phyloP scores from a whole-genome alignment of 441 rosid genomes.

The Theobroma grandiflorum region DNA sequence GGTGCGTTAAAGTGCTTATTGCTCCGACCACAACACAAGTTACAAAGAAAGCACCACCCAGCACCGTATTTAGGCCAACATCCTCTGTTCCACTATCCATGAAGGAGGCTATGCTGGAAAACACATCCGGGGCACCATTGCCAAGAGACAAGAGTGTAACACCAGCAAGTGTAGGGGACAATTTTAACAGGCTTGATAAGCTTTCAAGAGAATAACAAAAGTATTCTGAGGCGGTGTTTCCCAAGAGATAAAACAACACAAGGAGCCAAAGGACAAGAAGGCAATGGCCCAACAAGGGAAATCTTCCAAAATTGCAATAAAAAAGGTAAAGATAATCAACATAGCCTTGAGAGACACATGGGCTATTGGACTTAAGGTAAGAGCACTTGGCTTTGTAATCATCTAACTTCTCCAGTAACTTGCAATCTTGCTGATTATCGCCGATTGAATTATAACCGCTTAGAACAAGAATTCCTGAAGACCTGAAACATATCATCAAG shows the following conservation, averaged over 20 bases:
- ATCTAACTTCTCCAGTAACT: slow-evolving; percentile 37
- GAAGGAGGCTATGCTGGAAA: slow-evolving; percentile 76
- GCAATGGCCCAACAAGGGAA: slow-evolving; percentile 55
- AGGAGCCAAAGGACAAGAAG: slow-evolving; percentile 70
- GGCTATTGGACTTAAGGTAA: slow-evolving; percentile 49
- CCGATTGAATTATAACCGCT: slow-evolving; percentile 18
- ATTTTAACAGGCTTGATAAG: slow-evolving; percentile 61
- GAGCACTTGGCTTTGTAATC: slow-evolving; percentile 55
- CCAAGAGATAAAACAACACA: slow-evolving; percentile 76
- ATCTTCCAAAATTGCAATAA: slow-evolving; percentile 65
- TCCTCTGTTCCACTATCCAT: slow-evolving; percentile 62
- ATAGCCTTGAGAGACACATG: slow-evolving; percentile 71
- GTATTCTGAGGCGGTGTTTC: slow-evolving; percentile 88
- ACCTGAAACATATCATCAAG: slow-evolving; percentile 32
- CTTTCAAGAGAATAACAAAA: slow-evolving; percentile 81
- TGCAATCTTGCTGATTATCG: slow-evolving; percentile 38
- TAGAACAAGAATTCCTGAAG: slow-evolving; percentile 29
- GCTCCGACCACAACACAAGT: slow-evolving; percentile 78
- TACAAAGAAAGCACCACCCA: slow-evolving; percentile 80
- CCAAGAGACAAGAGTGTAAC: slow-evolving; percentile 90
- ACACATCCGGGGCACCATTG: slow-evolving; percentile 89
- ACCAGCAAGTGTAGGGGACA: slow-evolving; percentile 85
- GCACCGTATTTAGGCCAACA: slow-evolving; percentile 70
- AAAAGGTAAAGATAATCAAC: slow-evolving; percentile 66
- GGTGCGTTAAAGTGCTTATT: slow-evolving; percentile 55